Evolutionary conservation across 2,329 filamentous ascomycete species (phyloP), one percentile per base, ranked within the genome.

Genomic region (Leptographium galeiforme): DNA sequence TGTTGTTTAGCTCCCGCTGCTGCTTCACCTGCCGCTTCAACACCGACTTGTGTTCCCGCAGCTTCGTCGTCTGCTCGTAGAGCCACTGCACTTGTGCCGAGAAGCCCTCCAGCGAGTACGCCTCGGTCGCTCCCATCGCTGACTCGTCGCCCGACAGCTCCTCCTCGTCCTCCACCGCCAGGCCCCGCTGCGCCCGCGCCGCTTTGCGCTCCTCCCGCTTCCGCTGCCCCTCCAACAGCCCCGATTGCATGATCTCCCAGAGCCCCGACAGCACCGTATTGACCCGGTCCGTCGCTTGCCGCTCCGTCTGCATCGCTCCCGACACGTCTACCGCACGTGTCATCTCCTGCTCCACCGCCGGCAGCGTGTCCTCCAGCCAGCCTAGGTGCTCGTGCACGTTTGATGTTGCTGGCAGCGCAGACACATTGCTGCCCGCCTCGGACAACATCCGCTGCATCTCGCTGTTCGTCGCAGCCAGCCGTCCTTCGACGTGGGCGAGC

Each of bases 11-110:
- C 63, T 95, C 89, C 55, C 90, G 85, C 68, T 97, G 91, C 65
- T 97, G 90, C 70, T 95, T 91, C 62, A 96, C 91, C 66, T 97
- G 90, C 45, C 89, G 82, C 62, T 91, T 85, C 10, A 97, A 76
- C 25, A 95, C 90, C 49, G 82, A 81, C 65, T 95, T 94, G 64
- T 97, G 90, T 61, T 95, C 87, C 57, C 87, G 84, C 39, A 96
- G 72, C 19, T 79, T 79, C 18, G 83, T 85, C n/a, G 88, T 79
- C 55, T 88, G 85, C 43, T 76, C 75, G 63, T 89, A 88, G 6
- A 96, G 72, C 70, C 82, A 85, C 61, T 89, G 84, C 1, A 97
- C 82, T 62, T 87, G 88, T 10, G 79, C 72, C 16, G 82, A 84
- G 65, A 97, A 94, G 19, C 84, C 87, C 25, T 77, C 73, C 5